phyloP scores from a whole-genome alignment of 1,139 yeast genomes.

The Nakaseomyces bracarensis region DNA sequence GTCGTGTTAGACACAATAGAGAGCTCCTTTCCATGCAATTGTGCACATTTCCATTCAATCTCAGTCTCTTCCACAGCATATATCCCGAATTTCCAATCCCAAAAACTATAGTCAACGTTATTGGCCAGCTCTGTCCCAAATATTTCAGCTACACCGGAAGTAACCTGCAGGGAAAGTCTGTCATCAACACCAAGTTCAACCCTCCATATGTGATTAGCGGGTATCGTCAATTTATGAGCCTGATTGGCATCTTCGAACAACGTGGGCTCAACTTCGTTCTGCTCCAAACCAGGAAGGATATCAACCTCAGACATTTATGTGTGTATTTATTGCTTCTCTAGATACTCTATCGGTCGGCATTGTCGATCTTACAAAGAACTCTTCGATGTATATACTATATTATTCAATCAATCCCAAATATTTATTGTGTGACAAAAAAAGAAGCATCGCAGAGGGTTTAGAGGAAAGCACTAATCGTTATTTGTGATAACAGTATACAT shows the following conservation, averaged over 20 bases:
- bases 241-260: conserved; percentile 17
- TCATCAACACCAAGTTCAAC: conserved; percentile 61
- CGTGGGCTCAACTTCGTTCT: conserved; percentile 9
- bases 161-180: conserved; percentile 47
- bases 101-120: conserved; percentile 53
- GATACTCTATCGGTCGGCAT: no score
- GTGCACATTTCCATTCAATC: conserved; percentile 37
- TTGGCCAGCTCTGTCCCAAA: conserved; percentile 87
- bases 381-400: no score
- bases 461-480: no score
- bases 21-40: conserved; percentile 14
- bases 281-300: conserved; percentile 22
- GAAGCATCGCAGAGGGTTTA: no score
- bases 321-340: no score
- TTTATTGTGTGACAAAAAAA: no score
- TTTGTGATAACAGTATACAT: no score
- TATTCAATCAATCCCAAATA: no score
- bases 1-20: conserved; percentile 27
- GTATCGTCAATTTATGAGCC: conserved; percentile 26
- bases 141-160: conserved; percentile 72
- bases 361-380: no score
- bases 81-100: conserved; percentile 52
- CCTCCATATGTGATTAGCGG: conserved; percentile 69
- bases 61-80: conserved; percentile 53
- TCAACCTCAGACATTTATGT: conserved; percentile 13